Evolutionary conservation across 2,329 filamentous ascomycete species (phyloP).

Genomic region (Knoxdaviesia capensis): DNA sequence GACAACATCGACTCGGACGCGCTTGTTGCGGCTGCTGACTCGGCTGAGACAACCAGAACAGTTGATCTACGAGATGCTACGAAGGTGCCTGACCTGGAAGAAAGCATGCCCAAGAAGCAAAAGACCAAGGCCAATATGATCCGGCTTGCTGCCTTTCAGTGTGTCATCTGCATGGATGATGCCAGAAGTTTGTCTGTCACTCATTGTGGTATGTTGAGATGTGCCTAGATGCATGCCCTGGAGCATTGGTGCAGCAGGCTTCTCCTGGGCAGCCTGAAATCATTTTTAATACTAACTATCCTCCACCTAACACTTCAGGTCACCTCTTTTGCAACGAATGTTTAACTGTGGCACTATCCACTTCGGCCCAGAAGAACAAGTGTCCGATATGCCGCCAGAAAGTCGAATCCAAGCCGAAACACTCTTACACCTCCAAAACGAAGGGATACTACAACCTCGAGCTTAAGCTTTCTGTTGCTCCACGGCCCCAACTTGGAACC

Average conservation of each 20-base stretch:
- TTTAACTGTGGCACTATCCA: slow-evolving; percentile 37
- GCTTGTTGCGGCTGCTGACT: no score
- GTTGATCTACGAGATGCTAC: slow-evolving; percentile 23
- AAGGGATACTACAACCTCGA: slow-evolving; percentile 28
- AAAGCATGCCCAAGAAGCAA: slow-evolving; percentile 17
- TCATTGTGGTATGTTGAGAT: slow-evolving; percentile 36
- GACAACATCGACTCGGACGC: no score
- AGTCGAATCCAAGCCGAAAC: slow-evolving; percentile 26
- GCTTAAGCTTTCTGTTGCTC: slow-evolving; percentile 21
- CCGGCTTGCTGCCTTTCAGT: slow-evolving; percentile 38
- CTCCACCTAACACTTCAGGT: slow-evolving; percentile 18
- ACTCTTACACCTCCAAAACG: slow-evolving; percentile 19
- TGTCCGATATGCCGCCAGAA: slow-evolving; percentile 45
- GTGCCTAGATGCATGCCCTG: no score
- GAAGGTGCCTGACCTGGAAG: slow-evolving; percentile 18
- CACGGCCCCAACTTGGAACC: no score
- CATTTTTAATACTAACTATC: slow-evolving; percentile 2
- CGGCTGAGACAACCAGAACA: slow-evolving; percentile 1
- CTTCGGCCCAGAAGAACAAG: slow-evolving; percentile 31
- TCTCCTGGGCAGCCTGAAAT: background rate
- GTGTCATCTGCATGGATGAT: slow-evolving; percentile 48
- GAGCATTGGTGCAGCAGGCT: no score
- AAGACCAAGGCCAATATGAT: slow-evolving; percentile 23
- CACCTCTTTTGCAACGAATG: slow-evolving; percentile 46
- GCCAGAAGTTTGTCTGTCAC: slow-evolving; percentile 38